Base-by-base conservation (phyloP, 306 rosid species). In the Lathyrus sativus region DNA sequence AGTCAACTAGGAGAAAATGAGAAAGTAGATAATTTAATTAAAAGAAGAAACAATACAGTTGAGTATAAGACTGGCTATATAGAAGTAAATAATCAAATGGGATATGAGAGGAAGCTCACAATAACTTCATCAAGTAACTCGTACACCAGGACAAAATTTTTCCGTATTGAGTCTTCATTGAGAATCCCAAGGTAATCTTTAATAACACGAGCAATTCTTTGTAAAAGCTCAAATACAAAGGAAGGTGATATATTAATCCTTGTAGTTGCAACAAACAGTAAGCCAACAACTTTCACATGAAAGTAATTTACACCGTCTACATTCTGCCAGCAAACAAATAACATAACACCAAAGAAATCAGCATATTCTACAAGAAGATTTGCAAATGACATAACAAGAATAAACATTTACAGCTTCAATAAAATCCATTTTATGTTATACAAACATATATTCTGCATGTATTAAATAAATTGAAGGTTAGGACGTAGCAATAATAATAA, bases 51-150 rank as follows among this genome's bases (percentile, higher is more conserved):
- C 15, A 42, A 45, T 42, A 17, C 43, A 31, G 56, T 22, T 33
- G 31, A 59, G 71, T 46, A 76, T 62, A 41, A 61, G 58, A 51
- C 73, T 17, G 24, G 70, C 57, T 62, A 18, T 46, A 56, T 60
- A 63, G 57, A 68, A 73, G 68, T 50, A 65, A 56, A 37, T 68
- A 50, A 54, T 73, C 67, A 63, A 70, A 67, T 39, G 41, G 42
- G 42, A 66, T 5, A 65, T 11, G 58, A 71, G 59, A 71, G 67
- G 58, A 74, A 49, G 67, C 95, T 87, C 70, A 90, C 96, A 24
- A 90, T 90, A 83, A 82, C 90, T 90, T 90, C 96, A 69, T 90
- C 96, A 4, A 90, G 96, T 81, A 90, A 76, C 82, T 90, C 96
- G 6, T 90, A 90, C 71, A 90, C 95, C 59, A 87, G 95, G 70